Percentiles rank a stretch among this genome's conserved stretches.
Conservation (phyloP, 2,329 filamentous ascomycete genomes). For the Calycina marina region DNA sequence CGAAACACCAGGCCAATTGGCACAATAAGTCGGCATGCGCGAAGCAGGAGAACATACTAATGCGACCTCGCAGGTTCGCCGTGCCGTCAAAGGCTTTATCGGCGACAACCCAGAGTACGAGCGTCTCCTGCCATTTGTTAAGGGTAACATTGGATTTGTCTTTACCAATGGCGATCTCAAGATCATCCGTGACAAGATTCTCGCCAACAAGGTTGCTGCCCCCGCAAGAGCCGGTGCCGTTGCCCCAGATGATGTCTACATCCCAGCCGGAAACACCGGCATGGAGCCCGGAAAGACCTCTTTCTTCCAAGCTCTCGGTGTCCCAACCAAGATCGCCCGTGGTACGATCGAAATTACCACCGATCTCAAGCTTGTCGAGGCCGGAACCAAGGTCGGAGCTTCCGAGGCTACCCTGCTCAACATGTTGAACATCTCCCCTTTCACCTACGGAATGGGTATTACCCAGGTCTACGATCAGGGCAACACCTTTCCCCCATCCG, state of each 20-base stretch:
- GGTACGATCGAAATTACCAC: conserved; percentile 99
- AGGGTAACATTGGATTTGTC: conserved; percentile 97
- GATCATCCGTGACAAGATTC: conserved; percentile 81
- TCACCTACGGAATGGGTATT: conserved; percentile 98
- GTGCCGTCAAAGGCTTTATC: conserved; percentile 93
- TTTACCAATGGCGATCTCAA: conserved; percentile 98
- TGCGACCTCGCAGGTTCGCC: conserved; percentile 52
- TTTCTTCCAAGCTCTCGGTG: conserved; percentile 99
- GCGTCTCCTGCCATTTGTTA: conserved; percentile 89
- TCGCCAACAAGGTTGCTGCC: conserved; percentile 92
- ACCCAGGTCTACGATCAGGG: conserved; percentile 94
- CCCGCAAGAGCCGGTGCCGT: conserved; percentile 96
- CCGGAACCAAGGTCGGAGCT: conserved; percentile 85
- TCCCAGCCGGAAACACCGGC: conserved; percentile 98
- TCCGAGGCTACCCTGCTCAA: conserved; percentile 98
- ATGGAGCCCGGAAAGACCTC: conserved; percentile 99
- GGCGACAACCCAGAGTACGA: conserved; percentile 90
- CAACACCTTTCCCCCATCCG: conserved; percentile 72
- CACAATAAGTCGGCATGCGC: no score
- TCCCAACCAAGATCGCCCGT: conserved; percentile 99
- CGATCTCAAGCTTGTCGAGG: conserved; percentile 95
- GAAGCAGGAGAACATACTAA: no score
- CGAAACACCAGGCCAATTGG: conserved; percentile 1
- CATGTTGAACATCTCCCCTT: conserved; percentile 99
- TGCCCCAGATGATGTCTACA: conserved; percentile 82